Percentiles rank a stretch among this genome's conserved stretches.
Evolutionary conservation across 176 grass and related monocot genomes (phyloP).

Genomic region (Eragrostis nindensis): DNA sequence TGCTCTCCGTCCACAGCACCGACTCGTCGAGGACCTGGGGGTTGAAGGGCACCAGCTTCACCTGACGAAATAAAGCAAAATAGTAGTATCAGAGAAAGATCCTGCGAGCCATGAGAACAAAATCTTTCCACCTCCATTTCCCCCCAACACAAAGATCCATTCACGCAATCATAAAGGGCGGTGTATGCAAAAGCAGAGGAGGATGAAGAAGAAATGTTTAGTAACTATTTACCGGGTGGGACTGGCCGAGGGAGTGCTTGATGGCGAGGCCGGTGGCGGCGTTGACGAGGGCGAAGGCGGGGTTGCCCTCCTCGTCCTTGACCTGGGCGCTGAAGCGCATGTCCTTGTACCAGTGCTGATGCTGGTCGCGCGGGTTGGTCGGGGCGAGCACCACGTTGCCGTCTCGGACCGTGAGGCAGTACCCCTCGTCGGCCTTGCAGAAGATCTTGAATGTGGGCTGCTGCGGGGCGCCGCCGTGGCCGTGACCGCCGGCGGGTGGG

Average conservation of each 20-base stretch:
- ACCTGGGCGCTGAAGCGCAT: conserved; percentile 64
- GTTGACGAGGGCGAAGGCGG: conserved; percentile 71
- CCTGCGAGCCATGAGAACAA: neutral
- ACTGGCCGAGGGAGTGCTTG: conserved; percentile 84
- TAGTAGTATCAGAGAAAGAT: too few relatives aligned
- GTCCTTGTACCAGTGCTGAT: conserved; percentile 87
- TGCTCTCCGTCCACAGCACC: conserved; percentile 81
- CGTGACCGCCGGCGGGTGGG: neutral
- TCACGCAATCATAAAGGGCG: neutral
- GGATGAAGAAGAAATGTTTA: neutral
- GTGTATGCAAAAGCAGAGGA: too few relatives aligned
- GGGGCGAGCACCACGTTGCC: conserved; percentile 71
- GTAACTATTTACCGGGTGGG: conserved; percentile 71
- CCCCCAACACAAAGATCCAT: neutral
- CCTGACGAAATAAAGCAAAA: conserved; percentile 39
- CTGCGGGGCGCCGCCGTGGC: neutral
- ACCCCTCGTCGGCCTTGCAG: conserved; percentile 65
- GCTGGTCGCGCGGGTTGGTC: conserved; percentile 59
- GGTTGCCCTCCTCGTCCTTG: conserved; percentile 77
- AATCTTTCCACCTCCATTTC: neutral
- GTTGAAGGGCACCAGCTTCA: conserved; percentile 66
- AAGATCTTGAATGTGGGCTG: conserved; percentile 80
- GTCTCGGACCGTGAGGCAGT: conserved; percentile 70
- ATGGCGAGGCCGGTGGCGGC: conserved; percentile 71
- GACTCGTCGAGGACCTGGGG: conserved; percentile 70